Percentiles rank a stretch among this genome's conserved stretches.
Evolutionary conservation across 768 basidiomycete species (phyloP).

Genomic region (Tricholomella constricta): DNA sequence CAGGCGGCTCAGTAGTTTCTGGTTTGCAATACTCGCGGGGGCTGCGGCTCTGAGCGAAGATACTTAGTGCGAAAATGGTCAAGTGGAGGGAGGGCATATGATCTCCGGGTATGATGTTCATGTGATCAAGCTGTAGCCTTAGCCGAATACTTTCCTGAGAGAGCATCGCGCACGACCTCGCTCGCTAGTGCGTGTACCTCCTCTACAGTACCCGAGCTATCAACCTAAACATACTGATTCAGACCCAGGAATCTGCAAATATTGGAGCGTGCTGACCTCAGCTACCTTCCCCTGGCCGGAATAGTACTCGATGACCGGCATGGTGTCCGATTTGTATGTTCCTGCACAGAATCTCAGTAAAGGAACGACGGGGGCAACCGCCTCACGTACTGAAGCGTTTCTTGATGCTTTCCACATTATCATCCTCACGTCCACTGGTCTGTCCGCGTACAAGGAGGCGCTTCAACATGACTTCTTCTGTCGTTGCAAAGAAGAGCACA

Average conservation of each 20-base stretch:
- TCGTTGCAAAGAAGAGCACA: constrained; percentile 86
- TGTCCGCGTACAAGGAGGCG: constrained; percentile 89
- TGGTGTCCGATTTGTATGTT: constrained; percentile 84
- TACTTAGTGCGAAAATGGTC: neutral
- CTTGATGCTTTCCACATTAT: constrained; percentile 91
- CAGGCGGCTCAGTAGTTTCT: neutral
- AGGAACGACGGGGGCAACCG: neutral
- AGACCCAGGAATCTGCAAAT: neutral
- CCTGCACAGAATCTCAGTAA: constrained; percentile 37
- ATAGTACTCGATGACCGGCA: constrained; percentile 94
- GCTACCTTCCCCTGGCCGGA: constrained; percentile 66
- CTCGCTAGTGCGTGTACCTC: constrained; percentile 40
- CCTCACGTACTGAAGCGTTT: constrained; percentile 86
- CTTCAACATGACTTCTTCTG: constrained; percentile 83
- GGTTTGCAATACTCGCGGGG: neutral
- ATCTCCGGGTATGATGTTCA: constrained; percentile 1
- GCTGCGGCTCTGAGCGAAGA: neutral
- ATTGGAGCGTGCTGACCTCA: constrained; percentile 52
- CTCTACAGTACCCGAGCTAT: constrained; percentile 49
- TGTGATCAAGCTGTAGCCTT: constrained; percentile 8
- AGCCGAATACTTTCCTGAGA: constrained; percentile 21
- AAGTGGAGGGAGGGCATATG: constrained; percentile 1
- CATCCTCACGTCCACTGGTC: constrained; percentile 95
- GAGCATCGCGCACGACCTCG: constrained; percentile 42
- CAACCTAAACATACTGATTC: constrained; percentile 46